A percentile compares a stretch with the other conserved stretches of the same genome.
phyloP scores from a whole-genome alignment of 2,329 filamentous ascomycete genomes.

The Apiospora phragmitis region DNA sequence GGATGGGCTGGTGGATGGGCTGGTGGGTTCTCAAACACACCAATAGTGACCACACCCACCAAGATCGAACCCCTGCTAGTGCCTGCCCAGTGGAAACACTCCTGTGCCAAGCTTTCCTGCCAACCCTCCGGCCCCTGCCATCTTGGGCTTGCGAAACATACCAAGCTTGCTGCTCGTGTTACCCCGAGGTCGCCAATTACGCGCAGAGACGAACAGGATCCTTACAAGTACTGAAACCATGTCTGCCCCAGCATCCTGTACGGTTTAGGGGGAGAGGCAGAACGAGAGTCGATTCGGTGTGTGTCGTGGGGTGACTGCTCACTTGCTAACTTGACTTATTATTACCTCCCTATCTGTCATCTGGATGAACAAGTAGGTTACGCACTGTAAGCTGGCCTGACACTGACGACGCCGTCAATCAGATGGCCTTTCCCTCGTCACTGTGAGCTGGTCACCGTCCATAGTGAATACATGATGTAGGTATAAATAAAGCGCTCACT shows the following conservation, averaged over 20 bases:
- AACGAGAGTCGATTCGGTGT: background rate
- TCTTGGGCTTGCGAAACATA: background rate
- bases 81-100: constrained; percentile 10
- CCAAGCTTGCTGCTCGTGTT: background rate
- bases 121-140: constrained; percentile 12
- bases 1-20: background rate
- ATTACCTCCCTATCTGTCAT: background rate
- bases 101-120: constrained; percentile 25
- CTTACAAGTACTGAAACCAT: background rate
- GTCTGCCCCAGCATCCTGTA: background rate
- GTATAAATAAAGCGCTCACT: constrained; percentile 1
- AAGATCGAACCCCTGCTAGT: constrained; percentile 14
- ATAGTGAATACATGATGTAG: background rate
- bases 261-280: background rate
- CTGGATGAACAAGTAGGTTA: background rate
- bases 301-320: background rate
- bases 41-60: background rate
- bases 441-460: background rate
- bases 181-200: background rate
- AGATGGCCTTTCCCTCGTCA: background rate
- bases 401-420: background rate
- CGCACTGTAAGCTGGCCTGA: background rate
- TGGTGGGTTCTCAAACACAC: background rate
- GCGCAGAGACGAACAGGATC: background rate
- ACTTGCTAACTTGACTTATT: background rate